A percentile compares a stretch with the other conserved stretches of the same genome.
phyloP scores from a whole-genome alignment of 352 stramenopile species.

The Nothophytophthora sp. region DNA sequence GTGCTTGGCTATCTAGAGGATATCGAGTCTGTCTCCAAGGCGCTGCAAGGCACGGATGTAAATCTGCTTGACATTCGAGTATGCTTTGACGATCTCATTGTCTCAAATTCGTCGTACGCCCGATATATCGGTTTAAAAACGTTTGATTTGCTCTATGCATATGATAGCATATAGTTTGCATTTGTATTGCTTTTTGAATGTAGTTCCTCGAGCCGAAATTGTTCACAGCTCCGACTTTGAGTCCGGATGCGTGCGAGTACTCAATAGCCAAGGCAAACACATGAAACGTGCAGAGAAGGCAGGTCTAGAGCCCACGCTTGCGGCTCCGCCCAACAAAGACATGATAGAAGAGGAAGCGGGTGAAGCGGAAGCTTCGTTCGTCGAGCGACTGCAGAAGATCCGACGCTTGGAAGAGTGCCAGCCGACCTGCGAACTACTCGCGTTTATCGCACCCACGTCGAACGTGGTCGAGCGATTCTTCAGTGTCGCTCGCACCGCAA shows the following conservation, averaged over 20 bases:
- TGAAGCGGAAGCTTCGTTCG: background rate
- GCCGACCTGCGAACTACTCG: background rate
- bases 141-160: too few species aligned
- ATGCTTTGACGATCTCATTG: constrained; percentile 4
- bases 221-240: too few species aligned
- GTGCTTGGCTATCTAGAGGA: background rate
- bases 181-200: too few species aligned
- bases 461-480: constrained; percentile 2
- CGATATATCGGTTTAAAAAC: constrained; percentile 1
- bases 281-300: too few species aligned
- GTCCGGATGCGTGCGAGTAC: too few species aligned
- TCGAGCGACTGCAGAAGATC: background rate
- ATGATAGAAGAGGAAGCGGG: background rate
- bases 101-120: background rate
- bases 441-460: background rate
- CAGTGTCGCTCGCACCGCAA: constrained; percentile 1
- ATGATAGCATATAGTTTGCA: too few species aligned
- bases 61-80: constrained; percentile 3
- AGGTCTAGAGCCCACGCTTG: background rate
- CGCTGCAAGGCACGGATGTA: background rate
- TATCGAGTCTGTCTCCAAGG: constrained; percentile 5
- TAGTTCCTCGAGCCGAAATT: too few species aligned
- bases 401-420: background rate
- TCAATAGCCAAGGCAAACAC: too few species aligned
- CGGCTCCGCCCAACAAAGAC: background rate